Base-by-base conservation (phyloP, 176 grass and related monocot species). In the Rhynchospora tenuis region DNA sequence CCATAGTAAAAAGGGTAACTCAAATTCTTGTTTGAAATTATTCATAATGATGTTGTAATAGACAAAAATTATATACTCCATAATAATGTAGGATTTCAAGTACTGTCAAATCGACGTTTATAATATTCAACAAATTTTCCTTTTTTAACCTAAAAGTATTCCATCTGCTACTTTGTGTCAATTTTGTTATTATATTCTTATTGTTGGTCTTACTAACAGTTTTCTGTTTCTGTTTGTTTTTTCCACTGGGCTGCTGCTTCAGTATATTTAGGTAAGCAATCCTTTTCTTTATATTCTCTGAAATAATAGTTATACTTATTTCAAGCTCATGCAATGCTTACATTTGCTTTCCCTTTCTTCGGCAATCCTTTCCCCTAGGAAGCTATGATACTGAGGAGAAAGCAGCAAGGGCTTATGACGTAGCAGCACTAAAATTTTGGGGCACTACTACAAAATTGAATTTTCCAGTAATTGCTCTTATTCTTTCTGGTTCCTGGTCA, bases 381-480 rank as follows among this genome's bases (percentile, higher is more conserved):
- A 99, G 96, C 82, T 99, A 95, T 86, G 88, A 93, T 88, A 86
- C 87, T 3, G 93, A 99, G 80, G 91, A 93, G 83, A 99, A 95
- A 67, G 96, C 96, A 52, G 96, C 96, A 64, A 88, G 88, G 65
- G 76, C 96, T 13, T 94, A 99, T 90, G 96, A 99, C 90, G 89
- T 95, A 87, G 92, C 93, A 73, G 91, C 93, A 75, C 86, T 99
- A 84, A 99, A 99, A 86, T 99, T 91, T 84, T 99, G 89, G 93
- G 91, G 93, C 23, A 42, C 69, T 63, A 59, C 66, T 86, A 89
- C 91, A 62, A 99, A 90, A 79, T 84, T 92, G 44, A 99, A 99
- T 75, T 99, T 99, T 78, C 74, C 81, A 38, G 96, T 82, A 89
- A 81, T 76, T 86, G 29, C 19, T 16, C 73, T 54, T 1, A 5